Percentiles rank a stretch among this genome's conserved stretches.
These are phyloP conservation scores for Hirsutella minnesotensis DNA, from an alignment of 2,329 filamentous ascomycete species.

Conservation along the genomic window DNA sequence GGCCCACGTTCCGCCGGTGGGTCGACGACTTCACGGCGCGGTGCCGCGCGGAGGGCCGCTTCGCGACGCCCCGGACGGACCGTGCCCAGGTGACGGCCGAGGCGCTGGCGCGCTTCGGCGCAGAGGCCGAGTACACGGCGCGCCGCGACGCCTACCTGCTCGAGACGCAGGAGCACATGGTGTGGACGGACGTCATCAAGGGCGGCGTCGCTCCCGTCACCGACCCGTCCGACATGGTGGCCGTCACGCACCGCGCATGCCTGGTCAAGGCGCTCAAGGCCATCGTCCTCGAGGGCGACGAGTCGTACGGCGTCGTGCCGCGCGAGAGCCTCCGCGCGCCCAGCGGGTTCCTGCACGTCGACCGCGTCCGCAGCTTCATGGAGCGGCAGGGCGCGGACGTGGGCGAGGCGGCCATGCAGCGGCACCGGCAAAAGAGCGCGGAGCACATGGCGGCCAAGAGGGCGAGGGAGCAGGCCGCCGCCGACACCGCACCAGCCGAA, in stretches of 20 bases:
- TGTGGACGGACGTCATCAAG: slow-evolving; percentile 36
- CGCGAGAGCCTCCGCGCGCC: slow-evolving; percentile 16
- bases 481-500: not conserved
- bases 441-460: slow-evolving; percentile 1
- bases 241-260: slow-evolving; percentile 18
- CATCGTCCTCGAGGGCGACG: slow-evolving; percentile 35
- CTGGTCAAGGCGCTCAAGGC: slow-evolving; percentile 32
- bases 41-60: slow-evolving; percentile 28
- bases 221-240: slow-evolving; percentile 8
- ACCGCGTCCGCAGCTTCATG: slow-evolving; percentile 30
- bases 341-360: slow-evolving; percentile 31
- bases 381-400: slow-evolving; percentile 23
- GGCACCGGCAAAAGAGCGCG: slow-evolving; percentile 9
- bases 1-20: slow-evolving; percentile 49
- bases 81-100: slow-evolving; percentile 37
- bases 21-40: slow-evolving; percentile 49
- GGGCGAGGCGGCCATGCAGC: slow-evolving; percentile 18
- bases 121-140: slow-evolving; percentile 29
- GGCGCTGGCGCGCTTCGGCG: slow-evolving; percentile 40
- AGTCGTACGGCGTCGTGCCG: slow-evolving; percentile 22
- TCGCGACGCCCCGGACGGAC: slow-evolving; percentile 13
- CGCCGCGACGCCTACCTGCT: slow-evolving; percentile 28
- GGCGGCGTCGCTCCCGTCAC: slow-evolving; percentile 13
- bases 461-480: not conserved
- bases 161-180: slow-evolving; percentile 25